Base-by-base conservation (phyloP, 2,329 filamentous ascomycete species). In the Fusarium sp. region DNA sequence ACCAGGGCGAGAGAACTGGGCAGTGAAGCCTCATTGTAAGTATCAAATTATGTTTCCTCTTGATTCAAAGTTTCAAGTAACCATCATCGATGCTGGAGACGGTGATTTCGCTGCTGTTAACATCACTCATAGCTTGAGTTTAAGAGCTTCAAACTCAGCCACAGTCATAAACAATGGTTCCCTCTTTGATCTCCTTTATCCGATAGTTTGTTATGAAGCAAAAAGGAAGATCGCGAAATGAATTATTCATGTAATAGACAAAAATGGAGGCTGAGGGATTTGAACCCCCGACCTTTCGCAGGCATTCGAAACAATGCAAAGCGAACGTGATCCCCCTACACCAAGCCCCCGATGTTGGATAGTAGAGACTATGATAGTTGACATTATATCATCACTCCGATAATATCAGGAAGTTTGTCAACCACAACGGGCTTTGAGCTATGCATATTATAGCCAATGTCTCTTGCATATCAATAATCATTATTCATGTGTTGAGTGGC, bases 201-300 rank as follows among this genome's bases (percentile, higher is more conserved):
- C 3, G 12, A 6, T 28, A 8, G 26, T n/a, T 30, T n/a, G 6
- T n/a, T 17, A 28, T 14, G 6, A n/a, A 42, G 20, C 8, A 28
- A 42, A 42, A 17, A n/a, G 6, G 11, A 30, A 14, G 26, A 13
- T 17, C 13, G 10, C 20, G 4, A 9, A 8, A 13, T 8, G 24
- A 4, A 10, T 9, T 22, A 30, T n/a, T 13, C 18, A 9, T 14
- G 4, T 5, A 12, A 28, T 44, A 34, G 28, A 12, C 28, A 71
- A 71, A 66, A 59, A 62, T 79, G 78, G 77, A 79, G 76, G 75
- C 72, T 75, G 66, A 74, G 77, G 77, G 78, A 79, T 74, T 79
- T 79, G 78, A 79, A 79, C 77, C 77, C 78, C 71, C 66, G 78
- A 64, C 78, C 78, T 78, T 78, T 72, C 75, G 75, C 71, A 79